phyloP scores from a whole-genome alignment of 495 filamentous ascomycete species.

The Annulohypoxylon maeteangense region DNA sequence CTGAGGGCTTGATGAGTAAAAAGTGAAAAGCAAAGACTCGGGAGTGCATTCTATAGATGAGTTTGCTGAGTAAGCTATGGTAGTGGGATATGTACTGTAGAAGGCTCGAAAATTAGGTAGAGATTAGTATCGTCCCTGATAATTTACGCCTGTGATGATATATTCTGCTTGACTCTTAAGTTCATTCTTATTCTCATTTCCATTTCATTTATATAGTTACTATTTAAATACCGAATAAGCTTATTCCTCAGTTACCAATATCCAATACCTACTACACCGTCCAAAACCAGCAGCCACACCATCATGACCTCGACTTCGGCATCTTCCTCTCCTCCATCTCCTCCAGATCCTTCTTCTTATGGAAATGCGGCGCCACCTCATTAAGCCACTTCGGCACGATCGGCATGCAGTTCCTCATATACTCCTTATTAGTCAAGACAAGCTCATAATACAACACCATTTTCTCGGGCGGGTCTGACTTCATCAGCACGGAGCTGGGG shows the following conservation, averaged over 20 bases:
- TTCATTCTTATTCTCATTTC: background rate
- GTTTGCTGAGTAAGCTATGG: background rate
- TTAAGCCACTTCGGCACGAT: constrained; percentile 85
- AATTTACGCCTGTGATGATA: background rate
- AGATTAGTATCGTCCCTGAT: background rate
- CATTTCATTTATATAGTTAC: background rate
- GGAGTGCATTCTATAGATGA: background rate
- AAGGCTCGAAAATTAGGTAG: background rate
- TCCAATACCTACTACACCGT: background rate
- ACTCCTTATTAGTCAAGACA: constrained; percentile 93
- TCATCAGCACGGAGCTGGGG: constrained; percentile 83
- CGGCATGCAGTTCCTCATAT: constrained; percentile 88
- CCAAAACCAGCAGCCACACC: background rate
- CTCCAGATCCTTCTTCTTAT: constrained; percentile 93
- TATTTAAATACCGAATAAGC: constrained; percentile 3
- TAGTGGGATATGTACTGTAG: too few species aligned
- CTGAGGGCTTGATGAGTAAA: background rate
- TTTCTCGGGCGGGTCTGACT: constrained; percentile 78
- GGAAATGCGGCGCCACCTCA: constrained; percentile 94
- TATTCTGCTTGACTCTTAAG: background rate
- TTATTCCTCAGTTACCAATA: background rate
- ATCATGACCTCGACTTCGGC: constrained; percentile 50
- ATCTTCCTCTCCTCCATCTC: constrained; percentile 82
- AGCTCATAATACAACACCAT: constrained; percentile 93
- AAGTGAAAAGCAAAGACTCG: background rate